phyloP scores from a whole-genome alignment of 2,329 filamentous ascomycete species.

The Cryoendolithus antarcticus region DNA sequence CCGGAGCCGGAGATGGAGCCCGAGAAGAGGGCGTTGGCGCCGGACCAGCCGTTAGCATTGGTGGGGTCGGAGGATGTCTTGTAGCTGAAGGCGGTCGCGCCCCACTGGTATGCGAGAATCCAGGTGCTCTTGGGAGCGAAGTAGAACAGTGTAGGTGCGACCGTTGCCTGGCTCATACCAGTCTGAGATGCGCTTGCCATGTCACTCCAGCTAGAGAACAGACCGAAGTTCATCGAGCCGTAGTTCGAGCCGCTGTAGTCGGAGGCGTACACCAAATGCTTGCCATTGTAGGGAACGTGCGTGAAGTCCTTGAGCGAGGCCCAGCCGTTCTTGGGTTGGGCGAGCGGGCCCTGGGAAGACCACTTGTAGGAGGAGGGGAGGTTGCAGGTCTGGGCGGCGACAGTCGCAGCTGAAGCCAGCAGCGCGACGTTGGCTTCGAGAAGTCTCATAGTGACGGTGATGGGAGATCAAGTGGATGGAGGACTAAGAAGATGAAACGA shows the following conservation, averaged over 20 bases:
- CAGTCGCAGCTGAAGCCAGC: constrained; percentile 3
- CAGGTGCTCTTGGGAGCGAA: constrained; percentile 49
- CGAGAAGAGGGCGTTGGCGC: constrained; percentile 42
- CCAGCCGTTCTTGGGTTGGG: constrained; percentile 42
- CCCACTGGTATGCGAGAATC: constrained; percentile 55
- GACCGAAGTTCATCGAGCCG: constrained; percentile 47
- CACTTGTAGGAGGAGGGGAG: constrained; percentile 46
- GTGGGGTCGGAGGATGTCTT: constrained; percentile 45
- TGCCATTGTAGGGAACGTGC: constrained; percentile 40
- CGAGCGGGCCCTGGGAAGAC: constrained; percentile 34
- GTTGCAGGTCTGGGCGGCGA: constrained; percentile 25
- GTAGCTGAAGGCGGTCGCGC: constrained; percentile 47
- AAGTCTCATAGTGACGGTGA: constrained; percentile 3
- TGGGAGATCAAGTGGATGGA: constrained; percentile 2
- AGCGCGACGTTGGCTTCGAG: constrained; percentile 4
- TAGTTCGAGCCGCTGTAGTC: constrained; percentile 35
- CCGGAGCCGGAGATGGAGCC: constrained; percentile 38
- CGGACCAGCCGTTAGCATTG: constrained; percentile 45
- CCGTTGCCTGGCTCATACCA: constrained; percentile 32
- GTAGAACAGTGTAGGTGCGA: constrained; percentile 52
- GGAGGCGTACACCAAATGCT: constrained; percentile 50
- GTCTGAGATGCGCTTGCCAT: constrained; percentile 43
- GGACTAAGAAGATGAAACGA: neutral
- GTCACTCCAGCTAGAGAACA: constrained; percentile 41
- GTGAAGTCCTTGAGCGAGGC: constrained; percentile 53